These are phyloP conservation scores for Achlya hypogyna DNA, from an alignment of 352 stramenopile genomes.

Conservation along the genomic window DNA sequence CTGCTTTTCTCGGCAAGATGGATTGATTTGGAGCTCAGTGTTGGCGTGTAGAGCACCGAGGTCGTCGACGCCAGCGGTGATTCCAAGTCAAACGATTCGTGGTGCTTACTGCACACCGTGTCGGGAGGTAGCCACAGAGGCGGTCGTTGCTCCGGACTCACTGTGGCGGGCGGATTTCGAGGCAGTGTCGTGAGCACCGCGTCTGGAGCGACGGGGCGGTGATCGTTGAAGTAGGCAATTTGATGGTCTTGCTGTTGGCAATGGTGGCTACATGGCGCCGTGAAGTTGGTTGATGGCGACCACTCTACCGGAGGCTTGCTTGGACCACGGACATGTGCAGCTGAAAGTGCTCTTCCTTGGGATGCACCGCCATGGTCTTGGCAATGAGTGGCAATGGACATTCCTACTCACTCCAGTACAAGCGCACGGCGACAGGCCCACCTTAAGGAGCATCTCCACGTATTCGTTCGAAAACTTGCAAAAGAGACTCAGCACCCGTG, in stretches of 20 bases:
- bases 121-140: not conserved
- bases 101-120: not conserved
- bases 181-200: not conserved
- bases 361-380: constrained; percentile 19
- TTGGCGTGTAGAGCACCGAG: not conserved
- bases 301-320: not conserved
- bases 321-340: constrained; percentile 6
- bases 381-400: constrained; percentile 7
- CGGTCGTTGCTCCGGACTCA: not conserved
- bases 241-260: not conserved
- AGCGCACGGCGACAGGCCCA: not conserved
- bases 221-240: constrained; percentile 14
- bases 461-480: constrained; percentile 9
- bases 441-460: not conserved
- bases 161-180: not conserved
- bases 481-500: constrained; percentile 2
- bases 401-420: constrained; percentile 4
- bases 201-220: not conserved
- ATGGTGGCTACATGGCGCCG: not conserved
- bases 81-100: not conserved
- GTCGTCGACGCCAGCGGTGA: not conserved
- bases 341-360: constrained; percentile 8
- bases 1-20: constrained; percentile 4
- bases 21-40: not conserved
- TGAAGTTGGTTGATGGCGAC: not conserved